Conservation (phyloP, 2,329 filamentous ascomycete species). For the Chaetomium sp. region DNA sequence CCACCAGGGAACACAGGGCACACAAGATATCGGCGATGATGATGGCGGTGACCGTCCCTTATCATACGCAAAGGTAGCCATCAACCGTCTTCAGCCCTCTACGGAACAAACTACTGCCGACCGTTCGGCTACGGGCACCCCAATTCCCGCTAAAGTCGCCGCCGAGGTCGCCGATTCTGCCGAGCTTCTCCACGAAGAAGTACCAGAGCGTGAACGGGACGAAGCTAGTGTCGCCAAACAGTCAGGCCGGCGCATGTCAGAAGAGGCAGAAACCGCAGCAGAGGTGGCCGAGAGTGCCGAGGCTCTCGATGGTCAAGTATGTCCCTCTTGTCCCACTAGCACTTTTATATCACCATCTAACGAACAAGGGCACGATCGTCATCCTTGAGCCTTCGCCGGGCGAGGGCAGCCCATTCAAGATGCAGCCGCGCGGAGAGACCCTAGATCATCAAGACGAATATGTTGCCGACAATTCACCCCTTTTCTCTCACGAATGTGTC, state of each 20-base stretch:
- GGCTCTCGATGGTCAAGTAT: constrained; percentile 36
- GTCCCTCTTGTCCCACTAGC: neutral
- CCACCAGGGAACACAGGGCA: neutral
- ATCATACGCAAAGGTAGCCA: constrained; percentile 10
- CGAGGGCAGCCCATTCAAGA: constrained; percentile 20
- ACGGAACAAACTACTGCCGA: neutral
- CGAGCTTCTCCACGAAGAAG: constrained; percentile 38
- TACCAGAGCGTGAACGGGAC: constrained; percentile 32
- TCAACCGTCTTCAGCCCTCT: constrained; percentile 17
- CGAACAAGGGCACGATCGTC: constrained; percentile 15
- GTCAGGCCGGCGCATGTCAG: constrained; percentile 45
- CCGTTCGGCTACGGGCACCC: constrained; percentile 36
- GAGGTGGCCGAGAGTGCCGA: constrained; percentile 46
- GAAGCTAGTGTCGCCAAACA: constrained; percentile 36
- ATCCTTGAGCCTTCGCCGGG: constrained; percentile 24
- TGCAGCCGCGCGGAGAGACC: constrained; percentile 10
- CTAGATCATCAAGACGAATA: constrained; percentile 30
- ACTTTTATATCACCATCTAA: constrained; percentile 10
- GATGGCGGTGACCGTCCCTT: neutral
- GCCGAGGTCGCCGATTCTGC: constrained; percentile 44
- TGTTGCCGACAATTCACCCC: constrained; percentile 40
- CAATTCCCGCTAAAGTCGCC: constrained; percentile 36
- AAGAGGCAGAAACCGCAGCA: constrained; percentile 48
- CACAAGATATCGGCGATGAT: neutral
- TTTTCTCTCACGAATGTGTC: constrained; percentile 53